Evolutionary conservation across 345 rosid species (phyloP), one percentile per base, ranked within the genome.

Genomic region (Microcos paniculata): DNA sequence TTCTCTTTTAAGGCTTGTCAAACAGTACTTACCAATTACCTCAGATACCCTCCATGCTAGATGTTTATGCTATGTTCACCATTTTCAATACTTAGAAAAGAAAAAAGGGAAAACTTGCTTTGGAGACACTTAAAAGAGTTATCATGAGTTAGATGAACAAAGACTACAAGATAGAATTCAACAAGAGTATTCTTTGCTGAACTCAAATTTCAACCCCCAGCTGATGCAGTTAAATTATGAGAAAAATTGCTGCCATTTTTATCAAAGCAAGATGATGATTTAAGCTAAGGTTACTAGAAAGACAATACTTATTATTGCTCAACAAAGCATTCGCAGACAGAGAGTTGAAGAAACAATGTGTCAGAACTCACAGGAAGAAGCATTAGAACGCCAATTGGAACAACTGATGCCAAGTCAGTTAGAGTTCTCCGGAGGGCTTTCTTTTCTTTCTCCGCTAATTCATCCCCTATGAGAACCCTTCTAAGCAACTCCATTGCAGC

Each of bases 381-480:
- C 99, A 96, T 96, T 74, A 93, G 84, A 71, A 96, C 58, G 46
- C 99, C 93, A 74, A 96, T 93, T 26, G 99, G 99, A 73, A 96
- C 84, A 62, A 93, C 97, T 53, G 98, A 92, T 76, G 99, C 99
- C 72, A 93, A 73, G 80, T 96, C 98, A 3, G 92, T 90, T 86
- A 96, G 76, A 40, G 99, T 96, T 84, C 97, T 90, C 74, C 74
- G 84, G 4, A 96, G 87, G 64, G 90, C 92, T 82, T 87, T 85
- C 90, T 88, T 93, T 77, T 96, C 98, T 84, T 90, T 93, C 78
- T 83, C 89, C 38, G 99, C 87, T 76, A 96, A 84, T 79, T 96
- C 94, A 80, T 96, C 99, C 52, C 99, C 98, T 76, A 88, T 77
- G 76, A 93, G 62, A 67, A 76, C 84, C 81, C 96, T 93, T 68